Conservation (phyloP, 75 land plant species). For the Pinus albicaulis region DNA sequence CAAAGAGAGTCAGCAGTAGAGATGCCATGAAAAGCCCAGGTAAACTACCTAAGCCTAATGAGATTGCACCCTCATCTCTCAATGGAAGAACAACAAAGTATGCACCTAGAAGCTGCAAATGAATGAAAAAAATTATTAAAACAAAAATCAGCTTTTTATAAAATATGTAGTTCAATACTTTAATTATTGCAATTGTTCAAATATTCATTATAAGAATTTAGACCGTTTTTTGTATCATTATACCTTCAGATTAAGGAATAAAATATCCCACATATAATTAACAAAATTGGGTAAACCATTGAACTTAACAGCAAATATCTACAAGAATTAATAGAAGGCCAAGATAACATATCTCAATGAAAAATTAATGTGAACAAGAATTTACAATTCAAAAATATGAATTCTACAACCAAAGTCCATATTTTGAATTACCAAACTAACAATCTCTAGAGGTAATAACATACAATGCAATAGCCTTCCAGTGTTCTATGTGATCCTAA, state of each 20-base stretch:
- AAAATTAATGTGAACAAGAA: background rate
- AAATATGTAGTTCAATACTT: background rate
- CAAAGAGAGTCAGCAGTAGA: conserved; percentile 66
- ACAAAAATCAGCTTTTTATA: background rate
- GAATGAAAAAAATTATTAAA: conserved; percentile 6
- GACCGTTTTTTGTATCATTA: background rate
- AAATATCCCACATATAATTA: background rate
- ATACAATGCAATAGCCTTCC: background rate
- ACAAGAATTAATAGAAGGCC: background rate
- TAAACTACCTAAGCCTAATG: conserved; percentile 60
- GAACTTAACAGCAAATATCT: background rate
- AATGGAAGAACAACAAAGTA: conserved; percentile 91
- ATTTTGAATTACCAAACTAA: background rate
- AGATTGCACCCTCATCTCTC: conserved; percentile 90
- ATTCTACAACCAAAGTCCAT: conserved; percentile 1
- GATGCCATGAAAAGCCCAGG: conserved; percentile 86
- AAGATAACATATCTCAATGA: background rate
- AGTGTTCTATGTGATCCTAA: background rate
- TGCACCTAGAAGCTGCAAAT: conserved; percentile 70
- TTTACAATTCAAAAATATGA: background rate
- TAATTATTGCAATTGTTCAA: background rate
- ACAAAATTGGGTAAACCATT: background rate
- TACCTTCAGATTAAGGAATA: background rate
- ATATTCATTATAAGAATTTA: background rate
- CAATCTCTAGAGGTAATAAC: background rate